These are phyloP conservation scores for Tricholoma furcatifolium DNA, from an alignment of 768 basidiomycete genomes.

Conservation along the genomic window DNA sequence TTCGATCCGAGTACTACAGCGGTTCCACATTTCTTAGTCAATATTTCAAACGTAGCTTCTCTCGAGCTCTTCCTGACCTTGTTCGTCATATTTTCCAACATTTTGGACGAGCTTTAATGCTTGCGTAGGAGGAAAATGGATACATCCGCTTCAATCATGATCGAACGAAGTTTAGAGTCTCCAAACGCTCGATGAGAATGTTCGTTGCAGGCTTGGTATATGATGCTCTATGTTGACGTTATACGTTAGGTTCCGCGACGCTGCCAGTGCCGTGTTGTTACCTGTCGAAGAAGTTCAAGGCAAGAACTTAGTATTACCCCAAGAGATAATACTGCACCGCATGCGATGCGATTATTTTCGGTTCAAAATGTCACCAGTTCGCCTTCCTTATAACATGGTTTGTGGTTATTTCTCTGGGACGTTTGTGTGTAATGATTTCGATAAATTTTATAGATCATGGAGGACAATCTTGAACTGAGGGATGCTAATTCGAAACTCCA, in stretches of 20 bases:
- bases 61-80: background rate
- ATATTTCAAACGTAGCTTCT: background rate
- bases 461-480: too few species aligned
- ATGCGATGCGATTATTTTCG: constrained; percentile 2
- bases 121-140: background rate
- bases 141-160: constrained; percentile 2
- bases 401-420: background rate
- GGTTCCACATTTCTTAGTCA: background rate
- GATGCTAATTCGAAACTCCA: too few species aligned
- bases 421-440: too few species aligned
- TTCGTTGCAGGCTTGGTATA: background rate
- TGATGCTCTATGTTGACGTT: background rate
- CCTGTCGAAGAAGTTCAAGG: background rate
- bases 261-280: background rate
- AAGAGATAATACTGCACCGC: too few species aligned
- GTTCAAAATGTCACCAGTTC: background rate
- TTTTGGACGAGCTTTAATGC: background rate
- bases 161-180: background rate
- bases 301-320: too few species aligned
- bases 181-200: background rate
- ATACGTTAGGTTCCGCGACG: background rate
- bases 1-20: background rate
- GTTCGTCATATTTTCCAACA: background rate
- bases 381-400: background rate
- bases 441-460: too few species aligned